Base-by-base conservation (phyloP, 345 rosid genomes). In the Citrus hindsii region DNA sequence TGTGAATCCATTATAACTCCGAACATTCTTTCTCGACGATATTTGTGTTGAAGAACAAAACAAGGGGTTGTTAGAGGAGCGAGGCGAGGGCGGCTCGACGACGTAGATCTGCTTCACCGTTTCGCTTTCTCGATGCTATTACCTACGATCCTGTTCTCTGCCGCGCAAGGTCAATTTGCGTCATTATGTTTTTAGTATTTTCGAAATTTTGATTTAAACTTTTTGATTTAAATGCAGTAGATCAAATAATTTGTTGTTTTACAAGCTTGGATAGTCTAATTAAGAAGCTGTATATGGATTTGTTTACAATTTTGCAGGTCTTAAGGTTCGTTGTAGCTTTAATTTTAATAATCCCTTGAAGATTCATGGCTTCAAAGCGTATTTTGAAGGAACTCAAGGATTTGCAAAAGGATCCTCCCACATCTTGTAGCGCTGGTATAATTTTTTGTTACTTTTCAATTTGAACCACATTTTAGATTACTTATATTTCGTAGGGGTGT, bases 301-400 rank as follows among this genome's bases (percentile, higher is more conserved):
- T 37, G 37, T 33, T 35, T 69, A 38, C 53, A 35, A 16, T 19
- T 64, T 75, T 71, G 38, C 38, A 76, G 67, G 69, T 74, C 40
- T n/a, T 33, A 32, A 42, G n/a, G 22, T 38, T 65, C 13, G 35
- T 28, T 18, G n/a, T 30, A 28, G 38, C 10, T 63, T 30, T 30
- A 30, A 30, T 2, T 30, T 30, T 30, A 30, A 30, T 30, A 30
- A 30, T 30, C 32, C 32, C 51, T 18, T 65, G 59, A 67, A 80
- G 78, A 37, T 7, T 51, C 74, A 82, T 86, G 88, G 88, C 86
- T 76, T 82, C 88, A 12, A 86, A 86, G 82, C 82, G 88, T 69
- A 86, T 86, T 30, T 74, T 86, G 84, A 86, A 85, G 82, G 88
- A 85, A 68, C 85, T 85, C 38, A 85, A 85, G 84, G 87, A 85